Base-by-base conservation (phyloP, 495 filamentous ascomycete species). In the Hypoxylon perforatum region DNA sequence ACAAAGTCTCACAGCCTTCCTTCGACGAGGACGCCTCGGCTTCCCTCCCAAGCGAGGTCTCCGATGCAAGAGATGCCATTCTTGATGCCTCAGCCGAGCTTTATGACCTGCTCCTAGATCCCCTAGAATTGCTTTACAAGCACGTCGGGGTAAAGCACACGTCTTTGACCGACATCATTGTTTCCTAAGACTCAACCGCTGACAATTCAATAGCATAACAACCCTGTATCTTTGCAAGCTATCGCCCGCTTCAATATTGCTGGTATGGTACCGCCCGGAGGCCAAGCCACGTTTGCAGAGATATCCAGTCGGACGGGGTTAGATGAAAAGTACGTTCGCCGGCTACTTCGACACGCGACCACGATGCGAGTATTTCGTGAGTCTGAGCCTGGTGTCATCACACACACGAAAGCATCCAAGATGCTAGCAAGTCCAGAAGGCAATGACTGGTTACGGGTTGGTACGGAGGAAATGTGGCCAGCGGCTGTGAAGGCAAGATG, bases 321-420 rank as follows among this genome's bases (percentile, higher is more conserved):
- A 7, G 44, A 65, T 38, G 65, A 73, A 22, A 25, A 54, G 5
- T 60, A 77, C 52, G 57, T 82, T 22, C 70, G 73, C 30, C 69
- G 76, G 10, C 60, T 85, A 47, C 53, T 84, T 3, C 78, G 80
- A 0, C 75, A 80, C 63, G 82, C 81, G 0, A 78, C 82, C 49
- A 75, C 72, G 39, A 65, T 77, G 44, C 74, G 73, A 14, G 75
- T 84, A 41, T 84, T 85, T 72, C 48, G 58, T 2, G 81, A 84
- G 53, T 72, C 78, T 6, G 46, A 61, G 4, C 74, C 77, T 0
- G 78, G 77, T 1, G 46, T 75, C 0, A 70, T 85, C 10, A 73
- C 74, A 1, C 82, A 84, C 62, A 80, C 78, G 47, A 70, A 74
- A 8, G 66, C 60, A 0, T 76, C 72, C 1, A 69, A 68, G 39